A percentile compares a stretch with the other conserved stretches of the same genome.
Evolutionary conservation across 768 basidiomycete species (phyloP).

Genomic region (Kwoniella pini): DNA sequence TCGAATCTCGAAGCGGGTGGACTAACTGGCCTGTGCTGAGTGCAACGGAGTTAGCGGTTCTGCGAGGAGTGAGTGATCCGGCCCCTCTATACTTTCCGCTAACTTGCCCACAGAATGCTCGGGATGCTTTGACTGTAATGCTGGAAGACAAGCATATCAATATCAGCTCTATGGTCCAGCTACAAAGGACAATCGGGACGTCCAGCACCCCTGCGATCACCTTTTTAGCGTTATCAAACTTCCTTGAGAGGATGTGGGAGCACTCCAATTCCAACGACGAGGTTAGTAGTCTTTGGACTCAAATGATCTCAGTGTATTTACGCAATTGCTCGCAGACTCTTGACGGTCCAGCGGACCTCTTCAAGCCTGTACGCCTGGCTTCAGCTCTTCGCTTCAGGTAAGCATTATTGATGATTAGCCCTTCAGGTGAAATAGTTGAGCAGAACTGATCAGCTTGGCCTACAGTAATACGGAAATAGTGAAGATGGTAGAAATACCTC

Average conservation of each 20-base stretch:
- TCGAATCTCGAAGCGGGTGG: slow-evolving; percentile 4
- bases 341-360: slow-evolving; percentile 46
- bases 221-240: slow-evolving; percentile 13
- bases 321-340: neutral
- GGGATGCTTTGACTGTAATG: neutral
- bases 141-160: slow-evolving; percentile 4
- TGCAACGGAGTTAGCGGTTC: slow-evolving; percentile 10
- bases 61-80: slow-evolving; percentile 11
- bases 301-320: neutral
- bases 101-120: neutral
- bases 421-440: too few relatives aligned
- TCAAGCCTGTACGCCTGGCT: slow-evolving; percentile 35
- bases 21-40: slow-evolving; percentile 20
- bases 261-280: slow-evolving; percentile 15
- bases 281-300: neutral
- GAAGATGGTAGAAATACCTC: slow-evolving; percentile 23
- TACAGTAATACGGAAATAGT: slow-evolving; percentile 14
- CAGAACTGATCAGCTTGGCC: too few relatives aligned
- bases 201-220: neutral
- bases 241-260: slow-evolving; percentile 24
- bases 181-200: neutral
- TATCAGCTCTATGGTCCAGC: slow-evolving; percentile 2
- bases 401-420: slow-evolving; percentile 11
- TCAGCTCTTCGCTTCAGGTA: slow-evolving; percentile 41
- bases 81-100: neutral